A percentile compares a stretch with the other conserved stretches of the same genome.
These are phyloP conservation scores for Termitomyces heimii DNA, from an alignment of 768 basidiomycete genomes.

Conservation along the genomic window DNA sequence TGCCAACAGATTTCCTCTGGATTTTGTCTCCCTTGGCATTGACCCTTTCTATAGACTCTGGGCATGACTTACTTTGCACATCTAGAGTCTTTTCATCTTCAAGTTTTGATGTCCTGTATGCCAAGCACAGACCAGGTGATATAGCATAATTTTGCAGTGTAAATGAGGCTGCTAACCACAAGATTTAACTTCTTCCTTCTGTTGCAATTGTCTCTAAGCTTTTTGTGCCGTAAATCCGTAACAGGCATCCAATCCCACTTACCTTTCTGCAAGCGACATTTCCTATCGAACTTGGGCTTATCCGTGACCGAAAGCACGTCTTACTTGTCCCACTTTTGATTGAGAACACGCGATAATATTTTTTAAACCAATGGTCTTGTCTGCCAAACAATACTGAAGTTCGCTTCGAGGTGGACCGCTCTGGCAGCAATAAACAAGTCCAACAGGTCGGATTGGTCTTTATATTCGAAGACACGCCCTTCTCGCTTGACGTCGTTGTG, in stretches of 20 bases:
- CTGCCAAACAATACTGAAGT: neutral
- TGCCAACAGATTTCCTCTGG: neutral
- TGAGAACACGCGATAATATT: constrained; percentile 1
- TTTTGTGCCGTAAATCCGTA: neutral
- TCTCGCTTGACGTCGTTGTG: neutral
- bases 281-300: neutral
- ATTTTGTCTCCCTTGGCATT: neutral
- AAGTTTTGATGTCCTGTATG: neutral
- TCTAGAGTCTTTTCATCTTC: neutral
- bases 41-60: neutral
- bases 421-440: constrained; percentile 1
- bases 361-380: constrained; percentile 6
- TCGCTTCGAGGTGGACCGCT: neutral
- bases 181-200: neutral
- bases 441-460: neutral
- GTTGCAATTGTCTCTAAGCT: neutral
- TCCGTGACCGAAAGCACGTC: neutral
- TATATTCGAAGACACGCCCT: neutral
- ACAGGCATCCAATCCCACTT: neutral
- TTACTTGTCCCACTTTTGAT: neutral
- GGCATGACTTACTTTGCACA: neutral
- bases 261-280: neutral
- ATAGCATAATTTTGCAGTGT: neutral
- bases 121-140: neutral
- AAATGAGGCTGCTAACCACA: neutral